Conservation (phyloP, 78 protist species). For the Polysphondylium violaceum region DNA sequence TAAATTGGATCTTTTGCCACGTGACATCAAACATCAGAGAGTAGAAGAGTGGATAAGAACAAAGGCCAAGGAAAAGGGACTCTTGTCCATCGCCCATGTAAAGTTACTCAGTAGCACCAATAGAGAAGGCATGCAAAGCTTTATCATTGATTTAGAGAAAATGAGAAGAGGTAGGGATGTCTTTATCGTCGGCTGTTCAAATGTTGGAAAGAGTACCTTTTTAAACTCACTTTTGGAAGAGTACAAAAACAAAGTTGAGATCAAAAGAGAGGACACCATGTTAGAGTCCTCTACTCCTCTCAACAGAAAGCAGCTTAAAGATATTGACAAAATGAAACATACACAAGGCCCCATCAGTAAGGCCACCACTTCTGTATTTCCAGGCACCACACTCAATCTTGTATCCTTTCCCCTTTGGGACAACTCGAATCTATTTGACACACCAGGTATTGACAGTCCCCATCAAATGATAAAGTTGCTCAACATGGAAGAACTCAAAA, state of each 20-base stretch:
- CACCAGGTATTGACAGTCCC: slow-evolving; percentile 77
- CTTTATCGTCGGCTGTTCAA: slow-evolving; percentile 71
- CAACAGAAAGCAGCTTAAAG: slow-evolving; percentile 7
- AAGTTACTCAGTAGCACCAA: background rate
- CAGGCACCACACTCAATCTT: slow-evolving; percentile 74
- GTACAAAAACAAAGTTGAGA: slow-evolving; percentile 22
- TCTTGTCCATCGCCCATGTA: slow-evolving; percentile 22
- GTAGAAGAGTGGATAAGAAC: slow-evolving; percentile 49
- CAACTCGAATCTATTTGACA: slow-evolving; percentile 64
- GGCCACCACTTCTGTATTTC: slow-evolving; percentile 60
- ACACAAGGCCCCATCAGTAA: background rate
- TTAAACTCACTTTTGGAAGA: slow-evolving; percentile 37
- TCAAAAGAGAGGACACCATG: background rate
- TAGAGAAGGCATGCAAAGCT: slow-evolving; percentile 44
- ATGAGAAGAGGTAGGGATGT: slow-evolving; percentile 65
- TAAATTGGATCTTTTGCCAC: slow-evolving; percentile 70
- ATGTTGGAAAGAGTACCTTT: slow-evolving; percentile 75
- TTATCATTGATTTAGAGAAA: slow-evolving; percentile 42
- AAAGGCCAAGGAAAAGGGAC: slow-evolving; percentile 23
- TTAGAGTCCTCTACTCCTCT: background rate
- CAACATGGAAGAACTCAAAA: slow-evolving; percentile 34
- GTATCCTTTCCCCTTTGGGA: slow-evolving; percentile 73
- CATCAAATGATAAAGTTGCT: slow-evolving; percentile 52
- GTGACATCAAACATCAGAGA: slow-evolving; percentile 47
- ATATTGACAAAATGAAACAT: slow-evolving; percentile 10